Conservation (phyloP, 176 grass and related monocot genomes). For the Musa schizocarpa region DNA sequence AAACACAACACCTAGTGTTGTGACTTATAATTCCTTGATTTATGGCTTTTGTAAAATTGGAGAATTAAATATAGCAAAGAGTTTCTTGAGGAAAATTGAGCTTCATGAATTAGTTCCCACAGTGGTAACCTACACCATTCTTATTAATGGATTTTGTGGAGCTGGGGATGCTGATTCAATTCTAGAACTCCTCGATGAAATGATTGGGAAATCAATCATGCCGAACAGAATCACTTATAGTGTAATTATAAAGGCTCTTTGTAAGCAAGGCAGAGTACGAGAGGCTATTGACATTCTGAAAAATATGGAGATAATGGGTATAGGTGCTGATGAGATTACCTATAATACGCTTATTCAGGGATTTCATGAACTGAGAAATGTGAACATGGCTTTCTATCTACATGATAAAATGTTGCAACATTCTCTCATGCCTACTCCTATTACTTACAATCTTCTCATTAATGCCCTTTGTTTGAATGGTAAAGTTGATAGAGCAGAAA, state of each 20-base stretch:
- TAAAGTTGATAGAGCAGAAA: constrained; percentile 53
- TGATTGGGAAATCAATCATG: constrained; percentile 45
- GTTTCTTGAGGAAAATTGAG: constrained; percentile 45
- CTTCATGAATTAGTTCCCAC: constrained; percentile 51
- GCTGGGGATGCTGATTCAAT: constrained; percentile 35
- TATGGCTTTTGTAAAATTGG: constrained; percentile 78
- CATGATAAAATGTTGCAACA: constrained; percentile 40
- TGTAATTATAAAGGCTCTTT: constrained; percentile 81
- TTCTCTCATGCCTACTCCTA: constrained; percentile 33
- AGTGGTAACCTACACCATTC: constrained; percentile 55
- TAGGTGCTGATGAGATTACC: constrained; percentile 46
- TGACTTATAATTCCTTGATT: constrained; percentile 89
- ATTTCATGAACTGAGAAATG: constrained; percentile 38
- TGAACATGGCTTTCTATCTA: constrained; percentile 38
- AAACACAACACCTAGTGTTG: constrained; percentile 55
- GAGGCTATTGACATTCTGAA: constrained; percentile 50
- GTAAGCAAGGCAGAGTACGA: constrained; percentile 47
- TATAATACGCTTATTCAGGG: constrained; percentile 82
- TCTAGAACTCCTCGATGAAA: constrained; percentile 51
- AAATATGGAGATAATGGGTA: constrained; percentile 39
- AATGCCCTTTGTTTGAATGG: constrained; percentile 56
- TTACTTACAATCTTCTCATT: constrained; percentile 79
- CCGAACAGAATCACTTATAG: constrained; percentile 57
- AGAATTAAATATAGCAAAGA: constrained; percentile 37
- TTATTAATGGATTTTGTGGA: constrained; percentile 81